Base-by-base conservation (phyloP, 495 filamentous ascomycete genomes). In the Aspergillus saccharolyticus region DNA sequence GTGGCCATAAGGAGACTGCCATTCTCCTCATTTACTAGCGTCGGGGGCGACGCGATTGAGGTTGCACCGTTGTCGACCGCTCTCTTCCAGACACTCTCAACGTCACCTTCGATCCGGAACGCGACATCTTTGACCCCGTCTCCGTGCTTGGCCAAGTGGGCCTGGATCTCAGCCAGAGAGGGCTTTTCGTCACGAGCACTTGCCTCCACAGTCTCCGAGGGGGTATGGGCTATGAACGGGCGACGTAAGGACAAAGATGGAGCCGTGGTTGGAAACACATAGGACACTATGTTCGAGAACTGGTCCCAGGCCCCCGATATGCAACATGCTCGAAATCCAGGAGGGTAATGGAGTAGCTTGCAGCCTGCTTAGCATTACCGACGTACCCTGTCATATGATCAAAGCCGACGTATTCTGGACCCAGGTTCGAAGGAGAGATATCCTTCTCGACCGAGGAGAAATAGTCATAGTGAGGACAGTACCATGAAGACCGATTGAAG, bases 381-480 rank as follows among this genome's bases (percentile, higher is more conserved):
- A 94, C 90, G 65, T 86, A 94, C 89, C 89, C 93, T 56, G 84
- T 83, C 51, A 91, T 75, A 63, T 93, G 88, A 71, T 91, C 85
- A 62, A 91, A 93, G 63, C 87, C 88, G 42, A 80, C 78, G 71
- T 89, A 90, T 42, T 67, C 67, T 1, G 63, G 67, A 17, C 66
- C 66, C 24, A 68, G 30, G 24, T 60, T 50, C 2, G 67, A 59
- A 15, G 67, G 55, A 39, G 43, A 52, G 20, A 57, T 57, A 42
- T 57, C 47, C 21, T 51, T 25, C 17, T 54, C 52, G 33, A 12
- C 33, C 33, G 7, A 12, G 14, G 33, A 39, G 4, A 39, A 39
- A 39, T 39, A 39, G 33, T 12, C 33, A 39, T 39, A 12, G 33
- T 12, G 10, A 10, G 33, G 12, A 15, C 10, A 39, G 4, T 9